A percentile compares a stretch with the other conserved stretches of the same genome.
Conservation (phyloP, 164 flowering plant genomes). For the Hamamelis virginiana region DNA sequence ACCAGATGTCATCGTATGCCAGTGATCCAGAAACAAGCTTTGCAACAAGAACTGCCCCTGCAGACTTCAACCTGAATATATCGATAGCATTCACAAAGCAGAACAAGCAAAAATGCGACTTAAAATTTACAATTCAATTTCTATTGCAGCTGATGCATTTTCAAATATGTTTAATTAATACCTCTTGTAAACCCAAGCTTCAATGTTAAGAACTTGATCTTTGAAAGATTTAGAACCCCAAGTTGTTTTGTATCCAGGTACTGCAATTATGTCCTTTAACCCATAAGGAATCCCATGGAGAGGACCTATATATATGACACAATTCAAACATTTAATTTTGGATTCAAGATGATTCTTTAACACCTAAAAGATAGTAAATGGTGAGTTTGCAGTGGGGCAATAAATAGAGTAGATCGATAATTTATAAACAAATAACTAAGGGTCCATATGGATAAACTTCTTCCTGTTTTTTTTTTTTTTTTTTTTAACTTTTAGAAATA, state of each 20-base stretch:
- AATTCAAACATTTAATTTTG: not conserved
- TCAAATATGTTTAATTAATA: conserved; percentile 16
- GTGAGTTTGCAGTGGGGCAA: too few species aligned
- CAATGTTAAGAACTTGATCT: conserved; percentile 76
- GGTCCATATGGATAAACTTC: too few species aligned
- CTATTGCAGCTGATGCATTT: not conserved
- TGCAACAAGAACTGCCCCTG: conserved; percentile 87
- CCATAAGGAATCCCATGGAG: conserved; percentile 98
- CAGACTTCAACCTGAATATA: conserved; percentile 71
- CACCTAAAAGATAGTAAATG: too few species aligned
- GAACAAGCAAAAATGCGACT: not conserved
- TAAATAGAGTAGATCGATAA: too few species aligned
- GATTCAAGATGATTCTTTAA: too few species aligned
- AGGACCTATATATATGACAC: conserved; percentile 54
- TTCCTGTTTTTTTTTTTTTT: too few species aligned
- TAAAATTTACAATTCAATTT: not conserved
- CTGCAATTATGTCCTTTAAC: conserved; percentile 85
- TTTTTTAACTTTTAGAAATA: too few species aligned
- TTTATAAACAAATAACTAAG: too few species aligned
- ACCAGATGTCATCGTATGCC: conserved; percentile 96
- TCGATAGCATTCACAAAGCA: not conserved
- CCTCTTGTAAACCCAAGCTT: conserved; percentile 97
- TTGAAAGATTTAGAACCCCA: conserved; percentile 83
- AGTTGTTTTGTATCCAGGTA: conserved; percentile 76
- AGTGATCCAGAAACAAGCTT: conserved; percentile 90